A percentile compares a stretch with the other conserved stretches of the same genome.
These are phyloP conservation scores for Austroboletus novae-zelandiae DNA, from an alignment of 1,284 basidiomycete genomes.

Conservation along the genomic window DNA sequence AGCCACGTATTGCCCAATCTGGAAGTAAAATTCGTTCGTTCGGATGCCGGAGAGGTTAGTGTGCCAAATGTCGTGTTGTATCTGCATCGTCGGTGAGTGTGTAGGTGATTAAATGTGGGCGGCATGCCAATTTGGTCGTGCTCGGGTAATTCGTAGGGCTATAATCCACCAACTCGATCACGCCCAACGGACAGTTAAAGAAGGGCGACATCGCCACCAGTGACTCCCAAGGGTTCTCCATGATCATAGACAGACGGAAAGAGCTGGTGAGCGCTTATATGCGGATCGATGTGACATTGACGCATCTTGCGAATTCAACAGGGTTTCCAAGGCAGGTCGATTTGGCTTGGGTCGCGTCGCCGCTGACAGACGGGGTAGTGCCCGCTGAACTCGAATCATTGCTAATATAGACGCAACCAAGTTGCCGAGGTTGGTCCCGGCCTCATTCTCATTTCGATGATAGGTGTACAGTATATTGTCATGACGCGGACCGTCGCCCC, in stretches of 20 bases:
- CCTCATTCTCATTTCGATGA: not conserved
- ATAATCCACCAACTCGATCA: slow-evolving; percentile 65
- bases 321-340: slow-evolving; percentile 57
- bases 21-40: slow-evolving; percentile 70
- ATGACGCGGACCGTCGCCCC: slow-evolving; percentile 18
- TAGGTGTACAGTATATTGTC: slow-evolving; percentile 75
- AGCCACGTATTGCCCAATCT: slow-evolving; percentile 79
- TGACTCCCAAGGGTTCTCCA: slow-evolving; percentile 64
- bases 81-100: not conserved
- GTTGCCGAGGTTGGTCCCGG: slow-evolving; percentile 58
- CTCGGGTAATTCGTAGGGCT: slow-evolving; percentile 38
- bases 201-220: slow-evolving; percentile 74
- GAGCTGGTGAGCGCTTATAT: slow-evolving; percentile 67
- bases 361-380: not conserved
- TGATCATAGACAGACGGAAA: slow-evolving; percentile 70
- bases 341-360: slow-evolving; percentile 20
- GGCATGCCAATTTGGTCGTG: slow-evolving; percentile 31
- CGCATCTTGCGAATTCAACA: slow-evolving; percentile 15
- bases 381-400: slow-evolving; percentile 81
- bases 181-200: slow-evolving; percentile 76
- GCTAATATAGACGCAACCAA: slow-evolving; percentile 70
- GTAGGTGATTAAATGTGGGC: slow-evolving; percentile 42
- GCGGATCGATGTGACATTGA: too few species aligned
- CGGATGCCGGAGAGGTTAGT: slow-evolving; percentile 48
- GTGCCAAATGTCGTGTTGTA: not conserved